A percentile compares a stretch with the other conserved stretches of the same genome.
Evolutionary conservation across 768 basidiomycete genomes (phyloP).

Genomic region (Fibroporia radiculosa): DNA sequence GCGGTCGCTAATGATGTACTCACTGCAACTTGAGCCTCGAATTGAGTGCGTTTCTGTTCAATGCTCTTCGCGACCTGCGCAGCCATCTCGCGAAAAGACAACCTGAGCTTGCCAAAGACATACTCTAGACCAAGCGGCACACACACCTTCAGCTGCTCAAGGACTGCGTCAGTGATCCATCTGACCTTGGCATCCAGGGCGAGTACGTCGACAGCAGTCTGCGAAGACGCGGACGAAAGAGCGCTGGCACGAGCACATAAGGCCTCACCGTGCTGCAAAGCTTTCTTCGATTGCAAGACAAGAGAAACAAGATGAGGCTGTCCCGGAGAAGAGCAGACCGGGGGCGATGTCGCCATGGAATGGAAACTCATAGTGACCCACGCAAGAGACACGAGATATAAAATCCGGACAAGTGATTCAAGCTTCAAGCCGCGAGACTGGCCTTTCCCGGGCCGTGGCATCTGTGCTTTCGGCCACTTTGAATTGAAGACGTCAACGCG

Average conservation of each 20-base stretch:
- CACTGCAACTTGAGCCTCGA: slow-evolving; percentile 58
- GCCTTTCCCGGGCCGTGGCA: no score
- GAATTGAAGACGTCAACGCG: no score
- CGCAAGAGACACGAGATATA: no score
- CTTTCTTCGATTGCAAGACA: slow-evolving; percentile 76
- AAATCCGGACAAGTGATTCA: no score
- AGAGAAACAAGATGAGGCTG: slow-evolving; percentile 67
- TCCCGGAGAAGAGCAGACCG: slow-evolving; percentile 16
- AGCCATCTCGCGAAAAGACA: slow-evolving; percentile 45
- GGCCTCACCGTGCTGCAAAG: slow-evolving; percentile 69
- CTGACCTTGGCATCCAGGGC: slow-evolving; percentile 73
- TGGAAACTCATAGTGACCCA: no score
- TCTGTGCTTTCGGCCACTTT: no score
- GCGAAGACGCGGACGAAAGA: slow-evolving; percentile 58
- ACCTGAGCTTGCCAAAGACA: neutral
- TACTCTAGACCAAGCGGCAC: no score
- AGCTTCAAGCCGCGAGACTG: no score
- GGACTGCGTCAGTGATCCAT: slow-evolving; percentile 68
- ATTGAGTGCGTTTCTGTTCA: slow-evolving; percentile 56
- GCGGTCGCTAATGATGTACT: no score
- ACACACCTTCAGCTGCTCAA: slow-evolving; percentile 68
- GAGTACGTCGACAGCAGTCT: slow-evolving; percentile 61
- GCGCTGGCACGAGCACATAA: slow-evolving; percentile 62
- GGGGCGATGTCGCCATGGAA: neutral
- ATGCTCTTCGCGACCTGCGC: slow-evolving; percentile 66